phyloP scores from a whole-genome alignment of 2,329 filamentous ascomycete species.

The Aurifilum marmelostoma region DNA sequence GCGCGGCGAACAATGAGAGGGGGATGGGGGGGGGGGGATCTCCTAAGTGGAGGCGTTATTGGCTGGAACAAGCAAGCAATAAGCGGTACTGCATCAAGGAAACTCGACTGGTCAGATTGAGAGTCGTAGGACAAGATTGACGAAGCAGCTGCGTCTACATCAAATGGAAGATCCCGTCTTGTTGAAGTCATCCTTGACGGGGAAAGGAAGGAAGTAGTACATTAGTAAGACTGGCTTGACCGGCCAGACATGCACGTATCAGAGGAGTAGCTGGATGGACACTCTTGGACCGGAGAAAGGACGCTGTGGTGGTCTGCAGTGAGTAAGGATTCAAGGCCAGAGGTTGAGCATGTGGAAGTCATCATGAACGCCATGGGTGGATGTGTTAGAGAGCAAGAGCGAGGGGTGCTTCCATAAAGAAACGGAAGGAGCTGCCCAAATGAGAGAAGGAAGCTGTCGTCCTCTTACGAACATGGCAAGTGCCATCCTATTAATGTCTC shows the following conservation, averaged over 20 bases:
- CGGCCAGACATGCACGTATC: neutral
- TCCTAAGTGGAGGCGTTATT: neutral
- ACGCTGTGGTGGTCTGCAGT: neutral
- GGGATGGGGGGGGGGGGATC: too few relatives aligned
- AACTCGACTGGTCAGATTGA: constrained; percentile 1
- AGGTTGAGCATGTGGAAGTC: neutral
- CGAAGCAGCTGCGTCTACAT: neutral
- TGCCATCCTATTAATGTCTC: neutral
- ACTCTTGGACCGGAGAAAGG: neutral
- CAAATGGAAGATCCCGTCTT: neutral
- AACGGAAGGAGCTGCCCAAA: neutral
- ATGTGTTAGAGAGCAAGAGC: too few relatives aligned
- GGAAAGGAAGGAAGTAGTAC: neutral
- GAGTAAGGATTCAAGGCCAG: neutral
- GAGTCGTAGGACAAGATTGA: constrained; percentile 6
- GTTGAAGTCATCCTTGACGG: neutral
- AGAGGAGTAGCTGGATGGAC: neutral
- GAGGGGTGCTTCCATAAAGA: neutral
- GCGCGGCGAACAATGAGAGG: constrained; percentile 12
- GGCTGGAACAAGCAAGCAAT: constrained; percentile 16
- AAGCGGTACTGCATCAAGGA: neutral
- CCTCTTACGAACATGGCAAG: neutral
- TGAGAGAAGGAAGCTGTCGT: neutral
- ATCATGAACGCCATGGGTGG: neutral
- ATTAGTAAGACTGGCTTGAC: neutral